Evolutionary conservation across 2,329 filamentous ascomycete genomes (phyloP), one percentile per base, ranked within the genome.

Genomic region (Apiospora kogelbergensis): DNA sequence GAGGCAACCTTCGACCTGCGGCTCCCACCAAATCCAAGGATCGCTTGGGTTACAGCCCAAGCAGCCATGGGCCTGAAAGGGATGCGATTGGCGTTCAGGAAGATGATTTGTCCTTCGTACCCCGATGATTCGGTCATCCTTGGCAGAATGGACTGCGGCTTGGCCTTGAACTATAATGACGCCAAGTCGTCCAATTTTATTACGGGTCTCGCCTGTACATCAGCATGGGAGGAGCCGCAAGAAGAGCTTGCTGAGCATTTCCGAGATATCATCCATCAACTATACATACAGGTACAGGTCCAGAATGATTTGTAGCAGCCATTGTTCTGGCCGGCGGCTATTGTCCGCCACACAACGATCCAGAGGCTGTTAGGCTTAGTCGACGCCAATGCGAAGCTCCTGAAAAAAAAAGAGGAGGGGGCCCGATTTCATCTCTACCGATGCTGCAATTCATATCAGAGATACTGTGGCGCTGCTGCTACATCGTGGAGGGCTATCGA

Each of bases 381-480:
- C 9, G 20, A n/a, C 5, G 53, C 9, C 7, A n/a, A n/a, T 60
- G 30, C 7, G 7, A 30, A 5, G 7, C 9, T 37, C 3, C 20
- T 37, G 20, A 9, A 3, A 37, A 37, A 5, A n/a, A 9, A 60
- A 6, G 6, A 9, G 17, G 2, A 1, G 53, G 53, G 17, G 15
- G n/a, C n/a, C 17, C 1, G 1, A 1, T 37, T 3, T 13, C 17
- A 6, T 1, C 20, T 17, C 30, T 60, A 3, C 30, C 53, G 26
- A 10, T 37, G 20, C 20, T 60, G 17, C 53, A 60, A 11, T 60
- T 37, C 3, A 9, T 60, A 2, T 60, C 53, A n/a, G 53, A 60
- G 30, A 60, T 60, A 60, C 17, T 60, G 26, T 60, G 63, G 63
- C 63, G 63, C 41, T 42, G 37, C 37, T 65, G 63, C 63, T 65